Conservation (phyloP, 108 stramenopile species). For the Hondaea fermentalgiana region DNA sequence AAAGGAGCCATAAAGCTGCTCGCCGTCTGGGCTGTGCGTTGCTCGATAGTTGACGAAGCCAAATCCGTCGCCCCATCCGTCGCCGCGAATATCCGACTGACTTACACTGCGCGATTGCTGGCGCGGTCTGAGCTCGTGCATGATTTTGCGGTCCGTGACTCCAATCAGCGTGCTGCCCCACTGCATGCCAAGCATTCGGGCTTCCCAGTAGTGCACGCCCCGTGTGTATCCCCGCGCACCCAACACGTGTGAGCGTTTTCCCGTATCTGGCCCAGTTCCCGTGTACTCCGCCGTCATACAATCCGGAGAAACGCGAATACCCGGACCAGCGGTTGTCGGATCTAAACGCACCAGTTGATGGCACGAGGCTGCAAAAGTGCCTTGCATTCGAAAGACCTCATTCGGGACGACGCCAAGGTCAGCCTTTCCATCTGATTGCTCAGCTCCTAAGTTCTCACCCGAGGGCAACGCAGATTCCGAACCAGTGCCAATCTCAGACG, state of each 20-base stretch:
- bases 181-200: neutral
- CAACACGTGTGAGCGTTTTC: neutral
- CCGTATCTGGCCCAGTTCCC: neutral
- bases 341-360: neutral
- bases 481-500: no score
- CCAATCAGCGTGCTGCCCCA: neutral
- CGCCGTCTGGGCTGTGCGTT: neutral
- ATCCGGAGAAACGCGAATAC: neutral
- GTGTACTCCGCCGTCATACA: neutral
- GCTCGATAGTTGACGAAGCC: conserved; percentile 21
- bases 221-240: conserved; percentile 28
- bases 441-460: no score
- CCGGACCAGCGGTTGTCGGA: neutral
- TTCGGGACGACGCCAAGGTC: neutral
- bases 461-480: no score
- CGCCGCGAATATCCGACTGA: neutral
- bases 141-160: neutral
- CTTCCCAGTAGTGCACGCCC: conserved; percentile 43
- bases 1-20: conserved; percentile 18
- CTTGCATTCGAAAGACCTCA: neutral
- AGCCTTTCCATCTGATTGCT: no score
- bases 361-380: neutral
- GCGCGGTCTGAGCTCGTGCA: neutral
- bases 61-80: conserved; percentile 16
- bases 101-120: neutral